Evolutionary conservation across 1,139 yeast genomes (phyloP).

Genomic region (Blastobotrys illinoisensis): DNA sequence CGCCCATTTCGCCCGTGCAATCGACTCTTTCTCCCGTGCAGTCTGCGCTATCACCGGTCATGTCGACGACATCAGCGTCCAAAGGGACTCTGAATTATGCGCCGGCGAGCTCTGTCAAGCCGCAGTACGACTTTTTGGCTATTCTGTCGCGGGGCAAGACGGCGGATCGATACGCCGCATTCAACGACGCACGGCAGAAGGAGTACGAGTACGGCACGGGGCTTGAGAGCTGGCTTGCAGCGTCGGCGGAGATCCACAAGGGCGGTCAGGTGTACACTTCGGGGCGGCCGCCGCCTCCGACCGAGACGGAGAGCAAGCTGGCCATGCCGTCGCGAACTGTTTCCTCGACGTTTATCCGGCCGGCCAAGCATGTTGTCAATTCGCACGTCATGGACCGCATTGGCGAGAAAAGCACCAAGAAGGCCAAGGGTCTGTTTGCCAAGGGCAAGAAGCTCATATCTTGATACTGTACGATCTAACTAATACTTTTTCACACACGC

Average conservation of each 20-base stretch:
- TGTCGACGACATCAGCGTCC: not conserved
- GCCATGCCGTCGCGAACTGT: constrained; percentile 22
- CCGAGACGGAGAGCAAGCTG: constrained; percentile 19
- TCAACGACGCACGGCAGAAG: constrained; percentile 25
- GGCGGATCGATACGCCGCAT: constrained; percentile 25
- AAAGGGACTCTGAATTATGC: not conserved
- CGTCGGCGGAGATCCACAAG: constrained; percentile 14
- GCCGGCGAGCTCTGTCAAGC: constrained; percentile 20
- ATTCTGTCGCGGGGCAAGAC: constrained; percentile 27
- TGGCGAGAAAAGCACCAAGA: constrained; percentile 32
- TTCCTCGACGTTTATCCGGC: constrained; percentile 23
- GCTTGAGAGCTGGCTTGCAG: constrained; percentile 31
- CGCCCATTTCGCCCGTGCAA: not conserved
- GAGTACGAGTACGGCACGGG: constrained; percentile 34
- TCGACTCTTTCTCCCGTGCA: constrained; percentile 2
- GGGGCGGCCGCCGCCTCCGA: constrained; percentile 30
- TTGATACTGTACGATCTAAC: too few species aligned
- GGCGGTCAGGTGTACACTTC: constrained; percentile 21
- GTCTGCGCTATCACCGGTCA: not conserved
- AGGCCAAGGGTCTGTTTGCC: constrained; percentile 35
- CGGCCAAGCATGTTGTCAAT: constrained; percentile 20
- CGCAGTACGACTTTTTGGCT: constrained; percentile 33
- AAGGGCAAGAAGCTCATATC: constrained; percentile 29
- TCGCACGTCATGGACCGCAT: constrained; percentile 26
- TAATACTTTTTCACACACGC: too few species aligned